phyloP scores from a whole-genome alignment of 2,329 filamentous ascomycete species.

The Colletotrichum phormii region DNA sequence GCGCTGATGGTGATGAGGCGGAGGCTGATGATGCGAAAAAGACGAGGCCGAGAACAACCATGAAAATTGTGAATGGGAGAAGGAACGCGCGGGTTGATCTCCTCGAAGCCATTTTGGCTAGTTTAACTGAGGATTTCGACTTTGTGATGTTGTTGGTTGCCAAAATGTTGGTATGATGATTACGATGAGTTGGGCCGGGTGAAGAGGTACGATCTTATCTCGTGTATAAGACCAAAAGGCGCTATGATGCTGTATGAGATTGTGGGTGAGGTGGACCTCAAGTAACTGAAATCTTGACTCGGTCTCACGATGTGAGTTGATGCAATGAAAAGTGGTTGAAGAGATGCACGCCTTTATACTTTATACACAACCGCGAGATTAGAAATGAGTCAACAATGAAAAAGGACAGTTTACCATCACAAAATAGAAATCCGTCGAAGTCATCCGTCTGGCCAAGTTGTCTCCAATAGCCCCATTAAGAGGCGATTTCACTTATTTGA shows the following conservation, averaged over 20 bases:
- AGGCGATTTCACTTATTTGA: slow-evolving; percentile 35
- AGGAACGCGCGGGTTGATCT: not conserved
- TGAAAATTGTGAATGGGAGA: slow-evolving; percentile 16
- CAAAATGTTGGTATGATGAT: not conserved
- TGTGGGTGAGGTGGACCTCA: not conserved
- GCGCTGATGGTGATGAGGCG: slow-evolving; percentile 18
- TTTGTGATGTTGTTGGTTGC: not conserved
- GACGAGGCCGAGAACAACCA: slow-evolving; percentile 27
- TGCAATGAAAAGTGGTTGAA: not conserved
- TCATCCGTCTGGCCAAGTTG: slow-evolving; percentile 33
- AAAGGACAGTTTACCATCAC: slow-evolving; percentile 36
- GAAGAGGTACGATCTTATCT: not conserved
- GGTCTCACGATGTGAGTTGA: not conserved
- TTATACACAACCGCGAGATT: not conserved
- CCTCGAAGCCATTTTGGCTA: slow-evolving; percentile 20
- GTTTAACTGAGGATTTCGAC: not conserved
- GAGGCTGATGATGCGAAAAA: slow-evolving; percentile 14
- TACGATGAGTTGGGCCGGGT: not conserved
- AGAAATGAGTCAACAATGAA: slow-evolving; percentile 31
- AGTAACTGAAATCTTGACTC: not conserved
- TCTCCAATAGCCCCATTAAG: slow-evolving; percentile 24
- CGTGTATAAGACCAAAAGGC: not conserved
- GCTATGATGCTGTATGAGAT: not conserved
- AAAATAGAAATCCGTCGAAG: slow-evolving; percentile 35
- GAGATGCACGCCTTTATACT: not conserved